phyloP scores from a whole-genome alignment of 1,284 basidiomycete genomes.

The Ceratorhiza oryzae-sativae region DNA sequence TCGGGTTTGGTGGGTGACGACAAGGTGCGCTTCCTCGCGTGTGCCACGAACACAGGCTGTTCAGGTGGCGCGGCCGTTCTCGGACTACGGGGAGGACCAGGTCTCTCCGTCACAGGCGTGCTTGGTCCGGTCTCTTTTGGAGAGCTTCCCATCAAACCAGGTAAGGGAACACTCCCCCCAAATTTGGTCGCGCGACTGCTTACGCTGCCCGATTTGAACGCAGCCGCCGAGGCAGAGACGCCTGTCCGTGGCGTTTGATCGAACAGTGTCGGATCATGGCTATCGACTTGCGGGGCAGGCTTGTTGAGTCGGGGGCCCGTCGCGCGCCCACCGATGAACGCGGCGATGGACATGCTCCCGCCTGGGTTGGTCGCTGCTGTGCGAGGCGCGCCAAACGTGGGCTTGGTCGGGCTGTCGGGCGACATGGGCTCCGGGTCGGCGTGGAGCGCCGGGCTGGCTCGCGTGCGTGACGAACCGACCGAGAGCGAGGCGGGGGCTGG shows the following conservation, averaged over 20 bases:
- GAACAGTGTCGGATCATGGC: slow-evolving; percentile 59
- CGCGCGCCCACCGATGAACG: slow-evolving; percentile 77
- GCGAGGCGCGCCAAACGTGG: slow-evolving; percentile 44
- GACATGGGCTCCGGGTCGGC: slow-evolving; percentile 39
- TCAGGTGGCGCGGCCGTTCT: slow-evolving; percentile 15
- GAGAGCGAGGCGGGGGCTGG: slow-evolving; percentile 44
- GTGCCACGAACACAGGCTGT: not conserved
- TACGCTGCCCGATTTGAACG: not conserved
- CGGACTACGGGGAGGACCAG: slow-evolving; percentile 18
- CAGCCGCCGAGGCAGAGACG: slow-evolving; percentile 52
- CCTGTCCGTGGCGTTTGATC: slow-evolving; percentile 25
- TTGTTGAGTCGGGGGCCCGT: slow-evolving; percentile 72
- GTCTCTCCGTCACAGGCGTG: slow-evolving; percentile 22
- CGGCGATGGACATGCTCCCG: slow-evolving; percentile 70
- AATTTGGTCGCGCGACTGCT: slow-evolving; percentile 26
- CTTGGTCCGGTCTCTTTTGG: not conserved
- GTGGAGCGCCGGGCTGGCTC: slow-evolving; percentile 39
- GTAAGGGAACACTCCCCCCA: slow-evolving; percentile 31
- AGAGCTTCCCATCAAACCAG: slow-evolving; percentile 17
- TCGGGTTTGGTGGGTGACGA: slow-evolving; percentile 18
- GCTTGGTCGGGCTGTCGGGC: slow-evolving; percentile 42
- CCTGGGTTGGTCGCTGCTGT: slow-evolving; percentile 39
- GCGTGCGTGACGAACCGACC: slow-evolving; percentile 40
- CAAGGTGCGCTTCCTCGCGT: slow-evolving; percentile 20
- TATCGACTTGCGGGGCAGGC: slow-evolving; percentile 73